phyloP scores from a whole-genome alignment of 1,284 basidiomycete species.

The Trametes polyzona region DNA sequence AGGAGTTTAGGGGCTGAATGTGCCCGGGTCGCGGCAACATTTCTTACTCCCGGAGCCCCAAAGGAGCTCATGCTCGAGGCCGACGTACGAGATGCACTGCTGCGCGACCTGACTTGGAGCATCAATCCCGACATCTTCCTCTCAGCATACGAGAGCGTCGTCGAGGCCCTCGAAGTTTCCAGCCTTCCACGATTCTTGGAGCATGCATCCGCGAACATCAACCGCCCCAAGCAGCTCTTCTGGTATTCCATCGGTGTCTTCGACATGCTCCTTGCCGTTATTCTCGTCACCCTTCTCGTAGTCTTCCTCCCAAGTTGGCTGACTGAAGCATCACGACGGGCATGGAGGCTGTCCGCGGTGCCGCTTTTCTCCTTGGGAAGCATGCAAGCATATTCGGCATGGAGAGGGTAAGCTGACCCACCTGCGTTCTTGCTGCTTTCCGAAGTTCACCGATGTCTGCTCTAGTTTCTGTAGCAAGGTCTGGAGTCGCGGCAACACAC shows the following conservation, averaged over 20 bases:
- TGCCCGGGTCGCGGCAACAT: slow-evolving; percentile 41
- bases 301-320: slow-evolving; percentile 60
- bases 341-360: slow-evolving; percentile 49
- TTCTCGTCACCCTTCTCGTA: slow-evolving; percentile 49
- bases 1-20: slow-evolving; percentile 30
- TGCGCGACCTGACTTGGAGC: slow-evolving; percentile 37
- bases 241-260: slow-evolving; percentile 36
- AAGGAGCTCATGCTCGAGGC: slow-evolving; percentile 43
- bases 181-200: slow-evolving; percentile 36
- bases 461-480: slow-evolving; percentile 43
- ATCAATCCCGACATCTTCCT: slow-evolving; percentile 46
- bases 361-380: slow-evolving; percentile 37
- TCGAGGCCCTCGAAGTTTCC: slow-evolving; percentile 60
- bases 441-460: background rate
- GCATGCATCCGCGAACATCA: slow-evolving; percentile 38
- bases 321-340: slow-evolving; percentile 88
- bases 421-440: background rate
- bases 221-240: slow-evolving; percentile 43
- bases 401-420: slow-evolving; percentile 36
- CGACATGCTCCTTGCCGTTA: slow-evolving; percentile 31
- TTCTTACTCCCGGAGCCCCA: slow-evolving; percentile 38
- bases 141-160: slow-evolving; percentile 55
- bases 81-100: slow-evolving; percentile 36
- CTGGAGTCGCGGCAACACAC: slow-evolving; percentile 39
- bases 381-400: slow-evolving; percentile 42